phyloP scores from a whole-genome alignment of 768 basidiomycete genomes.

The Trametes sanguinea region DNA sequence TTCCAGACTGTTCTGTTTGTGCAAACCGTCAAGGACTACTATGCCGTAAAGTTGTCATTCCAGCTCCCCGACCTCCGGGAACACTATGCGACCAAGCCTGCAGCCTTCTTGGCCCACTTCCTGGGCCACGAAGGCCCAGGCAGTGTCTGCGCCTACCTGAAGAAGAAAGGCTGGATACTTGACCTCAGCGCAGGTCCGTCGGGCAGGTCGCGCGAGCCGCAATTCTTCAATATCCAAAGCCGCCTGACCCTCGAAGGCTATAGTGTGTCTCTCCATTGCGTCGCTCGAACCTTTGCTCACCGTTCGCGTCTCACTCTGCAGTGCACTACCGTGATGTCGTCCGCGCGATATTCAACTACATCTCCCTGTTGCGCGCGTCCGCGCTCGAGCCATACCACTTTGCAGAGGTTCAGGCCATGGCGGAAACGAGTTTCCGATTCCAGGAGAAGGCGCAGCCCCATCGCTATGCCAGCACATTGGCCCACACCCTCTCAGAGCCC shows the following conservation, averaged over 20 bases:
- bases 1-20: conserved; percentile 42
- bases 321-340: conserved; percentile 47
- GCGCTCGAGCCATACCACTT: conserved; percentile 36
- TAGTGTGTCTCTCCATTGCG: conserved; percentile 33
- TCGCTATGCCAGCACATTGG: conserved; percentile 42
- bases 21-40: conserved; percentile 48
- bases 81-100: conserved; percentile 44
- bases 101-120: conserved; percentile 46
- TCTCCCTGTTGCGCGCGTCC: conserved; percentile 30
- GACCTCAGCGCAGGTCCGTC: conserved; percentile 34
- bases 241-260: conserved; percentile 53
- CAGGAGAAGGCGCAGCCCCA: conserved; percentile 47
- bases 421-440: conserved; percentile 49
- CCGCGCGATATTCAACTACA: conserved; percentile 46
- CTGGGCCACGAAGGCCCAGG: conserved; percentile 55
- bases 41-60: conserved; percentile 43
- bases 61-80: conserved; percentile 38
- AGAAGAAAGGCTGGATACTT: conserved; percentile 47
- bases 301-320: not conserved
- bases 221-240: conserved; percentile 46
- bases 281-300: not conserved
- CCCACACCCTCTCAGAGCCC: conserved; percentile 29
- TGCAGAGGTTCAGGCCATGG: conserved; percentile 45
- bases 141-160: conserved; percentile 50
- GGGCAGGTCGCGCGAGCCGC: conserved; percentile 36